These are phyloP conservation scores for Hymenoscyphus salicellus DNA, from an alignment of 2,329 filamentous ascomycete species.

Conservation along the genomic window DNA sequence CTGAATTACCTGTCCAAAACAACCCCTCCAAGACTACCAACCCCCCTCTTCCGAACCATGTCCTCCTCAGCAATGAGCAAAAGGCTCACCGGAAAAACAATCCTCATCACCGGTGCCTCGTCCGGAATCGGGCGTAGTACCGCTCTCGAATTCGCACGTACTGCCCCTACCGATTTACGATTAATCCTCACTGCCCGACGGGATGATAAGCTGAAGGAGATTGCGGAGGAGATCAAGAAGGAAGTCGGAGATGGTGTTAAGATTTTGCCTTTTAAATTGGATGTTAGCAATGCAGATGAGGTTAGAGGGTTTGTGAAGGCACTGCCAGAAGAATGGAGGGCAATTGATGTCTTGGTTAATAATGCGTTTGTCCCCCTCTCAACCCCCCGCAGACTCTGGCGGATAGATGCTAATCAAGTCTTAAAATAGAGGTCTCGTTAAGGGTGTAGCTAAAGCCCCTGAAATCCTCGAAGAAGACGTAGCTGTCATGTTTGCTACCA, in stretches of 20 bases:
- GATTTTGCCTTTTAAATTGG: constrained; percentile 78
- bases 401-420: neutral
- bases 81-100: constrained; percentile 88
- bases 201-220: constrained; percentile 70
- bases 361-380: constrained; percentile 71
- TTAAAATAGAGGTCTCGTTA: constrained; percentile 71
- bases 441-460: constrained; percentile 80
- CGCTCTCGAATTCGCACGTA: constrained; percentile 90
- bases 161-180: constrained; percentile 73
- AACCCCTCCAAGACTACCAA: neutral
- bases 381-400: neutral
- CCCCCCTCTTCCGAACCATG: constrained; percentile 47
- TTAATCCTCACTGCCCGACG: constrained; percentile 87
- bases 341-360: constrained; percentile 88
- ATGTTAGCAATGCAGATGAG: constrained; percentile 77
- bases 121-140: constrained; percentile 83
- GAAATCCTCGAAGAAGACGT: constrained; percentile 81
- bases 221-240: constrained; percentile 71
- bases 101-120: constrained; percentile 87
- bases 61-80: constrained; percentile 65
- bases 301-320: constrained; percentile 68
- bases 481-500: constrained; percentile 83
- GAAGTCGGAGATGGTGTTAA: constrained; percentile 79
- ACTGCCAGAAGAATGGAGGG: constrained; percentile 76
- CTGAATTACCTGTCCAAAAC: neutral